Percentiles rank a stretch among this genome's conserved stretches.
Conservation (phyloP, 2,329 filamentous ascomycete species). For the Plectosphaerella cucumerina region DNA sequence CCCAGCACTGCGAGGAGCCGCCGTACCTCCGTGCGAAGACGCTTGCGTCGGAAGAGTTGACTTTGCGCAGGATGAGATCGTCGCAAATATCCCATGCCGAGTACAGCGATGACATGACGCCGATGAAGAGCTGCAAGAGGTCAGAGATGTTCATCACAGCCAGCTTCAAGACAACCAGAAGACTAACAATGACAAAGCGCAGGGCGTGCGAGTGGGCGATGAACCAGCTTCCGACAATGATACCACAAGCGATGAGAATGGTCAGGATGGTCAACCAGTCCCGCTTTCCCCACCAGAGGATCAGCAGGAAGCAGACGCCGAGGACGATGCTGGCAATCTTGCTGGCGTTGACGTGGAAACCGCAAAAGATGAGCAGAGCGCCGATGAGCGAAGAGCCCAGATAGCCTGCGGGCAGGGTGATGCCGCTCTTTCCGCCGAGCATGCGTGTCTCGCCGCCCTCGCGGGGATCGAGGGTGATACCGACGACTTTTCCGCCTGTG, state of each 20-base stretch:
- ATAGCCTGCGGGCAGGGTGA: conserved; percentile 76
- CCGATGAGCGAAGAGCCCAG: conserved; percentile 74
- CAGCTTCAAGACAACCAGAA: neutral
- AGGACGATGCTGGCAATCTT: conserved; percentile 74
- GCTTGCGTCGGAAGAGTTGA: conserved; percentile 74
- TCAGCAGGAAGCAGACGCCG: conserved; percentile 71
- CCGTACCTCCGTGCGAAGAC: conserved; percentile 76
- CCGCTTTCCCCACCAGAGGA: conserved; percentile 74
- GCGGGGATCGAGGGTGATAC: conserved; percentile 68
- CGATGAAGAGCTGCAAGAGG: conserved; percentile 62
- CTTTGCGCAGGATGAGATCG: conserved; percentile 74
- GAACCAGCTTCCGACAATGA: conserved; percentile 75
- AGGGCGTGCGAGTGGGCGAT: conserved; percentile 71
- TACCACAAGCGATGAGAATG: conserved; percentile 63
- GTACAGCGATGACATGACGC: conserved; percentile 77
- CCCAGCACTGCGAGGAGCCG: conserved; percentile 78
- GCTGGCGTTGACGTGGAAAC: conserved; percentile 76
- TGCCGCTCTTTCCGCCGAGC: conserved; percentile 63
- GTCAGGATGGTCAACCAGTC: conserved; percentile 76
- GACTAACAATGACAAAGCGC: conserved; percentile 62
- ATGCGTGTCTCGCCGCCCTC: conserved; percentile 79
- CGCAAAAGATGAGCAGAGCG: conserved; percentile 72
- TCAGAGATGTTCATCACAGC: neutral
- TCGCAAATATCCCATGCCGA: conserved; percentile 85
- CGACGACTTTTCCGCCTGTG: conserved; percentile 70